A percentile compares a stretch with the other conserved stretches of the same genome.
These are phyloP conservation scores for Eimeria praecox DNA, from an alignment of 169 alveolate species.

Conservation along the genomic window DNA sequence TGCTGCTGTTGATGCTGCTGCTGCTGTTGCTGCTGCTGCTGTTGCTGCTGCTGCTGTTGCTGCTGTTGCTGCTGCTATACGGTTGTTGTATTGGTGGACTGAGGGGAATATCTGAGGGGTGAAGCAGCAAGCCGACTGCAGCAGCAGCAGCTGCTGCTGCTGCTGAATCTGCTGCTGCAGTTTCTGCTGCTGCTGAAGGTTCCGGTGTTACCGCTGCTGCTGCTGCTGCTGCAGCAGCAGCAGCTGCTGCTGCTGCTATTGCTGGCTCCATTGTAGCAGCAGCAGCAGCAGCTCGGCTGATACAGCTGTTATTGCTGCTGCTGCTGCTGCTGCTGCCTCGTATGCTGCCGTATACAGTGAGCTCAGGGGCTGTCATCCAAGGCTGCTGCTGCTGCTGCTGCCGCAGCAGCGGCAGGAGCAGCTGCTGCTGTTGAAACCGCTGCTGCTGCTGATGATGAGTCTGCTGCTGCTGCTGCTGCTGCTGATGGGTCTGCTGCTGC, in stretches of 20 bases:
- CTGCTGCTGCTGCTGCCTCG: too few relatives aligned
- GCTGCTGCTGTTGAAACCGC: background rate
- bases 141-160: background rate
- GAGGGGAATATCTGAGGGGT: background rate
- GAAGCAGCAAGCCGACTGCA: background rate
- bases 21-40: slow-evolving; percentile 15
- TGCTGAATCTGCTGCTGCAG: background rate
- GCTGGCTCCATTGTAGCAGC: background rate
- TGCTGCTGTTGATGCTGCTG: slow-evolving; percentile 5
- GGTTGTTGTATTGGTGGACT: background rate
- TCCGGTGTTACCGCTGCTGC: background rate
- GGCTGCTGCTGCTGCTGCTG: background rate
- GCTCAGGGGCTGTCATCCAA: background rate
- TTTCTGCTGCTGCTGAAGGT: background rate
- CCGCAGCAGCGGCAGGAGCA: background rate
- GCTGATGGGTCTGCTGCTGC: too few relatives aligned
- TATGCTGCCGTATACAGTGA: too few relatives aligned
- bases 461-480: too few relatives aligned
- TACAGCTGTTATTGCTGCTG: background rate
- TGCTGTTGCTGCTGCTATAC: background rate
- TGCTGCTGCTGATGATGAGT: too few relatives aligned
- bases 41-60: background rate
- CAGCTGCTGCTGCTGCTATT: background rate
- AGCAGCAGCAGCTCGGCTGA: background rate
- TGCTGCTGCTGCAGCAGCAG: background rate